Base-by-base conservation (phyloP, 306 rosid species). In the Cicer pinnatifidum region DNA sequence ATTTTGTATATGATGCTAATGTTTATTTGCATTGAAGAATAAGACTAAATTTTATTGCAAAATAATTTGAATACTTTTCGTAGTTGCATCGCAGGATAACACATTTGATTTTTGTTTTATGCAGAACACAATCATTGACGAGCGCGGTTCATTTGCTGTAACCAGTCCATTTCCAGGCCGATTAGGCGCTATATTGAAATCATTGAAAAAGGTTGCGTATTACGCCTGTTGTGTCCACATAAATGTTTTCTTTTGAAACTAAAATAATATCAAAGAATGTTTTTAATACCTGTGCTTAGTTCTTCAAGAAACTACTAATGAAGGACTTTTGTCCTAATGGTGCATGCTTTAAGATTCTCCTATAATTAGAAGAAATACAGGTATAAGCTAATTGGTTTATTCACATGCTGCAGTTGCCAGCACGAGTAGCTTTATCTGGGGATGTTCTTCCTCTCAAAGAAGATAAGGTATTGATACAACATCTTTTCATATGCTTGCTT, bases 131-230 rank as follows among this genome's bases (percentile, higher is more conserved):
- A 73, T 94, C 28, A 86, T 89, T 45, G 98, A 94, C 78, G 98
- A 89, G 83, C 98, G 98, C 40, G 85, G 92, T 79, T 94, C 98
- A 65, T 87, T 94, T 80, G 84, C 97, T 67, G 95, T 94, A 80
- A 71, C 90, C 73, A 87, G 81, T 77, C 96, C 98, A 70, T 83
- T 76, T 80, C 96, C 97, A 37, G 89, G 97, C 19, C 90, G 89
- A 17, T 65, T 94, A 45, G 91, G 86, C 23, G 61, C 41, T 50
- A 75, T 94, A 44, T 82, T 91, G 67, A 87, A 75, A 81, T 86
- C 88, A 28, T 23, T 85, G 76, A 73, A 86, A 62, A 94, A 79
- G 98, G 97, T 91, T 41, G 51, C 69, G 75, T 39, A n/a, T 37
- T 39, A 16, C 23, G 39, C 43, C 43, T 59, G 35, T 16, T 17